Base-by-base conservation (phyloP, 202 grass and related monocot genomes). In the Dendrocalamus latiflorus region DNA sequence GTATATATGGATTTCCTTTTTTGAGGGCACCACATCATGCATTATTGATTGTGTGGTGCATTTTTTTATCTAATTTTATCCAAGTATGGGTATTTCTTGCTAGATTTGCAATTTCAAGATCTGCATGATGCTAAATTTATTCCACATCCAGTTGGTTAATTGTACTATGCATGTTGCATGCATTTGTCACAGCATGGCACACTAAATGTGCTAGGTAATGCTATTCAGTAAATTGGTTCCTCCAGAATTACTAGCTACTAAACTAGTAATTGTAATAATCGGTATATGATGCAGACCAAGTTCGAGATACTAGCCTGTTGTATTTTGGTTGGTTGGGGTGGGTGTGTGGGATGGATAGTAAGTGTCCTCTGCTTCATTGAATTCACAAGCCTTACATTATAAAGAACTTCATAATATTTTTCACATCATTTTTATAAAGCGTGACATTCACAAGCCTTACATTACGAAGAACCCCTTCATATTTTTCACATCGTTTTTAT, bases 41-140 rank as follows among this genome's bases (percentile, higher is more conserved):
- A 50, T 53, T 65, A 45, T 47, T 72, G n/a, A n/a, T 83, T 83
- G 4, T 78, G 6, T 33, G 28, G 20, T 78, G 22, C 21, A 84
- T 85, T 26, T n/a, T n/a, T 77, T 16, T 36, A n/a, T 65, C 24
- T 14, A 18, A 6, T 50, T 12, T 51, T 75, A 12, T 74, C 48
- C 38, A 73, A 79, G 86, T 70, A 21, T 57, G 28, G 16, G 48
- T 13, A 49, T 10, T 49, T 82, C 4, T 77, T 71, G 49, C 65
- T 77, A 24, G 24, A 10, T 71, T 51, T 65, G n/a, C 34, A 68
- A 43, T 25, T 39, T n/a, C 63, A 62, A 26, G 24, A 42, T 50
- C 37, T 60, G 37, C 8, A 2, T n/a, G 39, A 26, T 58, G 18
- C n/a, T 44, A 20, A 17, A 61, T 61, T 61, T 34, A 41, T 57